These are phyloP conservation scores for Suhomyces maxii DNA, from an alignment of 1,139 yeast species.

Conservation along the genomic window DNA sequence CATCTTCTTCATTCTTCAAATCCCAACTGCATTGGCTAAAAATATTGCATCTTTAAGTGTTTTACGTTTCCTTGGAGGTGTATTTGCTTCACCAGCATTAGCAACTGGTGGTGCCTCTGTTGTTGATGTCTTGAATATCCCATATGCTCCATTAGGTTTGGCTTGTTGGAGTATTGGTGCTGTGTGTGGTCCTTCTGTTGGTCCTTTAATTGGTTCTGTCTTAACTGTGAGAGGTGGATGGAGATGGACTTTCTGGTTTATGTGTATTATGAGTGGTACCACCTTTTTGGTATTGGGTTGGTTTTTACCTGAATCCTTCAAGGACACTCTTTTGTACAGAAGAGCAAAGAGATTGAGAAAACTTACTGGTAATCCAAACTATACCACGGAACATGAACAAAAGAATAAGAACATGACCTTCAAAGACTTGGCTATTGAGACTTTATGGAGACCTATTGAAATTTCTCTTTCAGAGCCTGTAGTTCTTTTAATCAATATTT, in stretches of 20 bases:
- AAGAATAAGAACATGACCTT: conserved; percentile 20
- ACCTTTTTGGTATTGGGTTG: conserved; percentile 25
- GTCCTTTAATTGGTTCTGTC: conserved; percentile 37
- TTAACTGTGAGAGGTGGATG: conserved; percentile 29
- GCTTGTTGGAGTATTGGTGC: conserved; percentile 37
- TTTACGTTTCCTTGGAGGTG: conserved; percentile 33
- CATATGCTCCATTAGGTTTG: conserved; percentile 32
- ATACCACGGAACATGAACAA: conserved; percentile 30
- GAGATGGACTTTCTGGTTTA: conserved; percentile 44
- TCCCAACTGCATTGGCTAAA: conserved; percentile 29
- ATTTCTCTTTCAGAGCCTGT: conserved; percentile 46
- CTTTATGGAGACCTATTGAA: conserved; percentile 51
- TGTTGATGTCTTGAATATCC: conserved; percentile 26
- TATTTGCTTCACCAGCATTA: conserved; percentile 36
- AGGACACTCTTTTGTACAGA: conserved; percentile 33
- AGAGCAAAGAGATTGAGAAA: conserved; percentile 37
- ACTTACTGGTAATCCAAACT: conserved; percentile 31
- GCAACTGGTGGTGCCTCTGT: conserved; percentile 40
- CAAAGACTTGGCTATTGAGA: conserved; percentile 30
- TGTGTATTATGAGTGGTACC: conserved; percentile 31
- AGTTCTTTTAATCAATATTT: conserved; percentile 46
- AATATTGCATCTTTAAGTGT: conserved; percentile 33
- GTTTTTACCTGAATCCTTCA: conserved; percentile 36
- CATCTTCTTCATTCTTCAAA: conserved; percentile 32
- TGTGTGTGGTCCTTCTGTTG: conserved; percentile 36